Evolutionary conservation across 306 rosid species (phyloP), one percentile per base, ranked within the genome.

Genomic region (Fagus sylvatica): DNA sequence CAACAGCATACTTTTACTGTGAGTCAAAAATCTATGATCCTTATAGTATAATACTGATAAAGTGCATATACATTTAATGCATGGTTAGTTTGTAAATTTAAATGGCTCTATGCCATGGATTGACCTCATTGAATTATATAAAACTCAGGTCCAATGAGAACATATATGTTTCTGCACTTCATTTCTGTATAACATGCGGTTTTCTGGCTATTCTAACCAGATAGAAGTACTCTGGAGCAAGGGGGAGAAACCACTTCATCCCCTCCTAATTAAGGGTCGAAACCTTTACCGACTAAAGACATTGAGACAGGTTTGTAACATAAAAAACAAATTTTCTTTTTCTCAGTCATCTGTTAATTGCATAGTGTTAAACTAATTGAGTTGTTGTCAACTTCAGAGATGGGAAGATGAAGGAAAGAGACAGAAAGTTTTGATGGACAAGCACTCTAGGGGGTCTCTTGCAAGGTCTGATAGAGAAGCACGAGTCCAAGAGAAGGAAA

Each of bases 221-320:
- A 86, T 95, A 84, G 97, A 95, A 86, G 97, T 92, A 34, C 88
- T 92, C 13, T 95, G 98, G 98, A 92, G 98, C 84, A 95, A 88
- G 78, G 98, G 98, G 76, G 93, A 88, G 87, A 90, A 87, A 70
- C 89, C 95, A 72, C 95, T 95, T 60, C 81, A 90, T 74, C 97
- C 97, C 72, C 87, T 92, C 41, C 77, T 95, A 78, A 88, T 92
- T 10, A 92, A 95, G 87, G 98, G 98, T 69, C 88, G 98, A 78
- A 92, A 95, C 77, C 97, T 94, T 77, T 94, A 92, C 75, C 82
- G 90, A 78, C 49, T 92, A 82, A 90, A 88, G 85, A 95, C 98
- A 76, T 57, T 89, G 87, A 89, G 98, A 95, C 97, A 92, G 98
- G 98, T 93, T 37, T 66, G 68, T 71, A 49, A 37, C 69, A 54